Percentiles rank a stretch among this genome's conserved stretches.
These are phyloP conservation scores for Hypoxylon crocopeplum DNA, from an alignment of 495 filamentous ascomycete genomes.

Conservation along the genomic window DNA sequence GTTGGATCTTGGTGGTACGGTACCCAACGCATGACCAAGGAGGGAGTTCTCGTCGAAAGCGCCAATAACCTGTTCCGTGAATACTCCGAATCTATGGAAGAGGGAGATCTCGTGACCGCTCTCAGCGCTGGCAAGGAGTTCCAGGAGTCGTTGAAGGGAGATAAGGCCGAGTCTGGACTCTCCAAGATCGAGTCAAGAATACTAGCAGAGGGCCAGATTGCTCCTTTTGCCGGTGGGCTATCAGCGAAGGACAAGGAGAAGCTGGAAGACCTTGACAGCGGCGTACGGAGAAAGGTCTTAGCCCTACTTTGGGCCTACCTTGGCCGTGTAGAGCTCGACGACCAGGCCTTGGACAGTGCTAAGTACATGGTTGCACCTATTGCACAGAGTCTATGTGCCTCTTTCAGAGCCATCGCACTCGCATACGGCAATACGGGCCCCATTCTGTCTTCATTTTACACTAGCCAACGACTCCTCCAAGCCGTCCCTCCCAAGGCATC, in stretches of 20 bases:
- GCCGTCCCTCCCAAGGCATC: constrained; percentile 82
- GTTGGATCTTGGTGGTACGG: constrained; percentile 99
- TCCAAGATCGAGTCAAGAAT: constrained; percentile 83
- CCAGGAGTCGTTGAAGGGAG: constrained; percentile 68
- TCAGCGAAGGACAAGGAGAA: constrained; percentile 73
- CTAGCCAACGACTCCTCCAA: constrained; percentile 86
- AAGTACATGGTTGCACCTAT: constrained; percentile 82
- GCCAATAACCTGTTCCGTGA: constrained; percentile 93
- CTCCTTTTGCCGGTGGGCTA: constrained; percentile 62
- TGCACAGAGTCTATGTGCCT: constrained; percentile 79
- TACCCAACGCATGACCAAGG: constrained; percentile 87
- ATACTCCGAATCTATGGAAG: constrained; percentile 81
- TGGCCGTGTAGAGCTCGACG: constrained; percentile 78
- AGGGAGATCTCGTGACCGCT: constrained; percentile 78
- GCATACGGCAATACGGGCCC: constrained; percentile 85
- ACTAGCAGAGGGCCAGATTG: constrained; percentile 59
- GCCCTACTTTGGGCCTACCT: constrained; percentile 95
- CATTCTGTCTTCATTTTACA: constrained; percentile 80
- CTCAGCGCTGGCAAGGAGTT: constrained; percentile 86
- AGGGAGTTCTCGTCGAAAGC: constrained; percentile 87
- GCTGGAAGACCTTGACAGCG: constrained; percentile 71
- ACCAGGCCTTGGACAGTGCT: constrained; percentile 73
- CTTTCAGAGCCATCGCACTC: constrained; percentile 85
- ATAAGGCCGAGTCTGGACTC: constrained; percentile 75
- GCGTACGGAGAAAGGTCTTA: constrained; percentile 81